Base-by-base conservation (phyloP, 495 filamentous ascomycete species). In the Cercophora scortea region DNA sequence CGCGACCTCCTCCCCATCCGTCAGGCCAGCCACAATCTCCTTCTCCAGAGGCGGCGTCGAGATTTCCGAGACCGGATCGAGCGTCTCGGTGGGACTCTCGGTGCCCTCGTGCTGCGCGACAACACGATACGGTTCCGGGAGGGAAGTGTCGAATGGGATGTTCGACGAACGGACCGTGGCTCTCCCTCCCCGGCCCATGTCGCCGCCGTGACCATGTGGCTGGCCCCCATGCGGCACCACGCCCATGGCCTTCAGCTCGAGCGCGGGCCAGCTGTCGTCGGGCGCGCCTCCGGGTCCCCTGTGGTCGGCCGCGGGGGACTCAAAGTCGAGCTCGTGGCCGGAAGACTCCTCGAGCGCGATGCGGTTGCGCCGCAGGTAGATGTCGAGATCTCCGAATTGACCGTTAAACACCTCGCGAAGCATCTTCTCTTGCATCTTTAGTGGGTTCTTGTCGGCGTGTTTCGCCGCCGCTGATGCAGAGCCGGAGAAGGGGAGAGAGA, bases 11-110 rank as follows among this genome's bases (percentile, higher is more conserved):
- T 32, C 6, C 17, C 1, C n/a, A 17, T 32, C 19, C 5, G 12
- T 32, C 41, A 40, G 38, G 18, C 42, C 49, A 7, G n/a, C 17
- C 16, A 38, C 50, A 5, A 47, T n/a, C 16, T 56, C 52, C 17
- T 44, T 12, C 25, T 45, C 18, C 2, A 18, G 18, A 0, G 50
- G 52, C n/a, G 61, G 64, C 17, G 62, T 67, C 18, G 57, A 54
- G 1, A 56, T 51, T 49, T 63, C 64, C 13, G 60, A 61, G 2
- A 59, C 60, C 2, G 60, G 55, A 38, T 63, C 64, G 39, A 67
- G 50, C 34, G 60, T 63, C 17, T 63, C 62, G 4, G 61, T 54
- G 12, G 64, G 60, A 25, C 55, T 61, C 16, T 54, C 61, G 12
- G 47, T 18, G 13, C 56, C 61, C n/a, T 55, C 49, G 19, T 51